Percentiles rank a stretch among this genome's conserved stretches.
Conservation (phyloP, 140 eudicot species). For the Cichorium intybus region DNA sequence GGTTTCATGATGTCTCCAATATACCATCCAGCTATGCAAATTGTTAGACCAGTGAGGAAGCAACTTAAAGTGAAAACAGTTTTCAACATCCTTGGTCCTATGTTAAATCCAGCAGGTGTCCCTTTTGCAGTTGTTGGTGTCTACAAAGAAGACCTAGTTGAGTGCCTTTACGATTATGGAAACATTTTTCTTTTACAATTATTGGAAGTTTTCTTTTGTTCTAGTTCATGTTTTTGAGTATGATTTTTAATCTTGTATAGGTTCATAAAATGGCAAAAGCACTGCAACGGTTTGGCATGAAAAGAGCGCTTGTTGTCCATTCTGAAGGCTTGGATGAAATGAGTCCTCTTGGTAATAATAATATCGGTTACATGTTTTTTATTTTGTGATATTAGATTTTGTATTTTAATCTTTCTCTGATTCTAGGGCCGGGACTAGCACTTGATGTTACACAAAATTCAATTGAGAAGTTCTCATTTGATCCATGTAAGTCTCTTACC, state of each 20-base stretch:
- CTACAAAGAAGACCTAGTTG: conserved; percentile 73
- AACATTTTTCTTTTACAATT: neutral
- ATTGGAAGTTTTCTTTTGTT: no score
- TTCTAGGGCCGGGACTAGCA: conserved; percentile 72
- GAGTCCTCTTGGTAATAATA: conserved; percentile 82
- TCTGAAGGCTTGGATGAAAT: conserved; percentile 95
- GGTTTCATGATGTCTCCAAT: conserved; percentile 95
- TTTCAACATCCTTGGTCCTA: conserved; percentile 82
- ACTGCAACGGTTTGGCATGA: conserved; percentile 89
- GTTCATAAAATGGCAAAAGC: conserved; percentile 88
- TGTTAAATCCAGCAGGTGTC: conserved; percentile 90
- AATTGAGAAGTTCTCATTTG: conserved; percentile 74
- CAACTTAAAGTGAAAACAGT: conserved; percentile 86
- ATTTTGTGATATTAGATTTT: neutral
- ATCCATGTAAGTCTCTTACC: conserved; percentile 65
- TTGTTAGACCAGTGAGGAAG: conserved; percentile 78
- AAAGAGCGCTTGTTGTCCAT: conserved; percentile 88
- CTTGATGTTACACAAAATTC: conserved; percentile 75
- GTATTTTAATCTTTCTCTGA: neutral
- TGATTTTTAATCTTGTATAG: conserved; percentile 32
- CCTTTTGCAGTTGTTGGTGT: conserved; percentile 96
- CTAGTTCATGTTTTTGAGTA: neutral
- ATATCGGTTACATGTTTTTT: conserved; percentile 5
- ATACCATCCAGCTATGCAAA: conserved; percentile 91
- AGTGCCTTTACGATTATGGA: conserved; percentile 15